Evolutionary conservation across 371 early-diverging fungal genomes (phyloP), one percentile per base, ranked within the genome.

Genomic region (Umbelopsis sp.): DNA sequence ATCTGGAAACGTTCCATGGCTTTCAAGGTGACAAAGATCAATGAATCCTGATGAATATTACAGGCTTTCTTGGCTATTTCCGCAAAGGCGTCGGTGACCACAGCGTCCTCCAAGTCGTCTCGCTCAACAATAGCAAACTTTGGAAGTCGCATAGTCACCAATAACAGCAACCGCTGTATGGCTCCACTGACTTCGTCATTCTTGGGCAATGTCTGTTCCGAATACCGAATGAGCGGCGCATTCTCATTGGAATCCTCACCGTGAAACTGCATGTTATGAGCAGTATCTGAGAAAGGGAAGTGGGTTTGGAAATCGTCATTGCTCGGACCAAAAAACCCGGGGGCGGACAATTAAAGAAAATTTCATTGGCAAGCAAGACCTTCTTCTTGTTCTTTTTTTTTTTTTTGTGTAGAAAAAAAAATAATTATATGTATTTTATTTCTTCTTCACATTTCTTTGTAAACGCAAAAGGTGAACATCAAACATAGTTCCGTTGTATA

Each of bases 111-210:
- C n/a, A 57, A 29, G 35, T 35, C 57, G 57, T 57, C 57, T 35
- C 57, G 57, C 32, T 57, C 57, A 29, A 57, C 57, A 4, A 57
- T 35, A 16, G 57, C 57, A 57, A 57, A 57, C 57, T 57, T 57
- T 4, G 57, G 57, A 25, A 57, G 57, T 18, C 57, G 57, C 35
- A 57, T 57, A 7, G 57, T 57, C 35, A 57, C 57, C 57, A 57
- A 16, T 12, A 57, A 18, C 18, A 35, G 8, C 57, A 57, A 18
- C 1, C 57, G 29, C n/a, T 57, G 35, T 32, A 57, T 57, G 35
- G 57, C 57, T 16, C 3, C 35, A 57, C 35, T 35, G 3, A 57
- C 32, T 29, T 57, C 57, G 4, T 35, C 18, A 35, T 35, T 57
- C 35, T 57, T 57, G 18, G 57, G 57, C 35, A 57, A 57, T 18